These are phyloP conservation scores for Populus hybrid DNA, from an alignment of 441 rosid genomes.

Conservation along the genomic window DNA sequence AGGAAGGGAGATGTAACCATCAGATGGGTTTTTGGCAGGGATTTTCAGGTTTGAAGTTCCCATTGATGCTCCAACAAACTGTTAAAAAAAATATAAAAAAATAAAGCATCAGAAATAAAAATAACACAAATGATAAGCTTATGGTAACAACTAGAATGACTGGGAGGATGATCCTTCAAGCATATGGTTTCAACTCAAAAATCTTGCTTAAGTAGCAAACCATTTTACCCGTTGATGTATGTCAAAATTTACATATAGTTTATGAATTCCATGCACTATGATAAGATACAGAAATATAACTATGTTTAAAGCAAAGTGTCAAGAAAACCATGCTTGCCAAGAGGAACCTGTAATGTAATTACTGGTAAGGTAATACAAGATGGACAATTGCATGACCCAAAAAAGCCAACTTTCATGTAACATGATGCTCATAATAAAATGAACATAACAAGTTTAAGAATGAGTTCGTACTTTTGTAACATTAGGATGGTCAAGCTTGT, in stretches of 20 bases:
- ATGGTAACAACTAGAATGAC: not conserved
- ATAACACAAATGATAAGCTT: not conserved
- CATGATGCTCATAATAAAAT: not conserved
- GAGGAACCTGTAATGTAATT: not conserved
- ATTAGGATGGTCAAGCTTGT: constrained; percentile 86
- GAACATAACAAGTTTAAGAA: constrained; percentile 11
- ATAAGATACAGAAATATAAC: not conserved
- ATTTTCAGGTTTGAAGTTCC: constrained; percentile 78
- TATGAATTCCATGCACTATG: not conserved
- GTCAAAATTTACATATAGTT: not conserved
- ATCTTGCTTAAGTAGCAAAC: not conserved
- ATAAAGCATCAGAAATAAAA: not conserved
- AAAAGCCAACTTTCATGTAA: constrained; percentile 3
- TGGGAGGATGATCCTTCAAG: not conserved
- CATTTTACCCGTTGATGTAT: too few species aligned
- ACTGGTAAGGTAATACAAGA: constrained; percentile 1
- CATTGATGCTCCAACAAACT: constrained; percentile 87
- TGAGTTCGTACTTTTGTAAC: constrained; percentile 63
- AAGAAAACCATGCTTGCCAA: not conserved
- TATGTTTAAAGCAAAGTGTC: not conserved
- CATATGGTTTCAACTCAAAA: not conserved
- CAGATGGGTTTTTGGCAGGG: constrained; percentile 41
- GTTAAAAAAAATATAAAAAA: not conserved
- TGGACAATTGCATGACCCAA: not conserved
- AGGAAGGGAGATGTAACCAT: constrained; percentile 13